Percentiles rank a stretch among this genome's conserved stretches.
phyloP scores from a whole-genome alignment of 768 basidiomycete genomes.

The Tremella yokohamensis region DNA sequence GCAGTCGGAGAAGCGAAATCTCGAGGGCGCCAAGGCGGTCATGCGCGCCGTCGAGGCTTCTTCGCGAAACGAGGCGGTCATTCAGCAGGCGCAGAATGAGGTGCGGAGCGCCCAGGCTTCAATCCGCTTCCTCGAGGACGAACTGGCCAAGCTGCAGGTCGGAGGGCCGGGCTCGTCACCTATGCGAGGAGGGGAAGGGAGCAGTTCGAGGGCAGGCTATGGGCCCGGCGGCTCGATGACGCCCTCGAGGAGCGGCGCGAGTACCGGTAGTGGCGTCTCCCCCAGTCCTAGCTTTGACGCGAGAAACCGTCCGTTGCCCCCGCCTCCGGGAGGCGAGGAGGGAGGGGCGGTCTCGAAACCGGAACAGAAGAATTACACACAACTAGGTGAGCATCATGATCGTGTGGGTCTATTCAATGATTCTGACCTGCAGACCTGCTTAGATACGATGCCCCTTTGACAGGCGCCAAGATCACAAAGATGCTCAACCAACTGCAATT shows the following conservation, averaged over 20 bases:
- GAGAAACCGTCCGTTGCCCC: slow-evolving; percentile 45
- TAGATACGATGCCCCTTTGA: slow-evolving; percentile 94
- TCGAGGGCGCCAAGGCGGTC: slow-evolving; percentile 49
- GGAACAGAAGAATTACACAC: slow-evolving; percentile 47
- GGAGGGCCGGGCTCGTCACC: slow-evolving; percentile 15
- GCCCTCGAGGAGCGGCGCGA: slow-evolving; percentile 13
- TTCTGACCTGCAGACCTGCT: slow-evolving; percentile 65
- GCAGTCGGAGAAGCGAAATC: slow-evolving; percentile 43
- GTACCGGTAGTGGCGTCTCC: slow-evolving; percentile 5
- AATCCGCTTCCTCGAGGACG: slow-evolving; percentile 50
- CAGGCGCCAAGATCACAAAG: slow-evolving; percentile 89
- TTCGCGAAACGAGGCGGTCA: slow-evolving; percentile 50
- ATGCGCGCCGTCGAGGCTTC: slow-evolving; percentile 49
- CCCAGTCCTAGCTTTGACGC: slow-evolving; percentile 31
- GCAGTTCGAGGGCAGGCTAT: not conserved
- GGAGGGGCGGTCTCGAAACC: slow-evolving; percentile 11
- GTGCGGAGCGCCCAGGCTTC: slow-evolving; percentile 48
- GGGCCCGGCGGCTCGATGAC: slow-evolving; percentile 10
- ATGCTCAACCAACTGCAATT: slow-evolving; percentile 99
- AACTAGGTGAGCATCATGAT: slow-evolving; percentile 37
- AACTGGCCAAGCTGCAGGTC: slow-evolving; percentile 47
- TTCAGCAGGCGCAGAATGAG: slow-evolving; percentile 51
- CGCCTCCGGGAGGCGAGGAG: slow-evolving; percentile 28
- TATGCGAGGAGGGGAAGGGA: slow-evolving; percentile 17
- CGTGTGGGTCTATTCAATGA: not conserved